Percentiles rank a stretch among this genome's conserved stretches.
These are phyloP conservation scores for Lasiodiplodia gonubiensis DNA, from an alignment of 2,329 filamentous ascomycete genomes.

Conservation along the genomic window DNA sequence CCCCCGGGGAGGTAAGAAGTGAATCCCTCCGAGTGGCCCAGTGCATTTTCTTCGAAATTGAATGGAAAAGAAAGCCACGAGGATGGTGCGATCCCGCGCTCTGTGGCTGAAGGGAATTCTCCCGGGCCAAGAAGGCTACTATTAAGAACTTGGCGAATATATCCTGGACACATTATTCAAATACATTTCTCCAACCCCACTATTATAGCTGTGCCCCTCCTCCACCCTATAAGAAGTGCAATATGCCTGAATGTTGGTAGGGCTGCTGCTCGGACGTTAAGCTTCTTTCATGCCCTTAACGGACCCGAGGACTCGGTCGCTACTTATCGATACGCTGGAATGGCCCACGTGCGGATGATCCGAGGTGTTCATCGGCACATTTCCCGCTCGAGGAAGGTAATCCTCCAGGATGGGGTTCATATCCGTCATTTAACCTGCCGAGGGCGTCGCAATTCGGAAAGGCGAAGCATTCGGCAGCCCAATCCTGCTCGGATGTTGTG, in stretches of 20 bases:
- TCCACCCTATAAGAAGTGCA: neutral
- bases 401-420: neutral
- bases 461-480: neutral
- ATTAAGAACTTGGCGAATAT: neutral
- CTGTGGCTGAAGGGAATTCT: neutral
- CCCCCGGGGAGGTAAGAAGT: too few relatives aligned
- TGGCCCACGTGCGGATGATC: neutral
- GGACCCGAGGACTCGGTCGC: neutral
- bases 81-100: neutral
- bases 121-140: neutral
- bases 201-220: neutral
- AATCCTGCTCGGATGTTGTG: neutral
- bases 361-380: neutral
- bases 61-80: neutral
- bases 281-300: neutral
- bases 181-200: neutral
- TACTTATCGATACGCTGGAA: neutral
- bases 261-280: neutral
- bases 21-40: neutral
- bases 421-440: neutral
- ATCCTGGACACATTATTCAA: neutral
- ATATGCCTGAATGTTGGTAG: neutral
- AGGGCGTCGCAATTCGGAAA: neutral
- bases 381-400: neutral
- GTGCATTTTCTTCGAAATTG: neutral